These are phyloP conservation scores for Iodosphaeria phyllophila DNA, from an alignment of 2,329 filamentous ascomycete genomes.

Conservation along the genomic window DNA sequence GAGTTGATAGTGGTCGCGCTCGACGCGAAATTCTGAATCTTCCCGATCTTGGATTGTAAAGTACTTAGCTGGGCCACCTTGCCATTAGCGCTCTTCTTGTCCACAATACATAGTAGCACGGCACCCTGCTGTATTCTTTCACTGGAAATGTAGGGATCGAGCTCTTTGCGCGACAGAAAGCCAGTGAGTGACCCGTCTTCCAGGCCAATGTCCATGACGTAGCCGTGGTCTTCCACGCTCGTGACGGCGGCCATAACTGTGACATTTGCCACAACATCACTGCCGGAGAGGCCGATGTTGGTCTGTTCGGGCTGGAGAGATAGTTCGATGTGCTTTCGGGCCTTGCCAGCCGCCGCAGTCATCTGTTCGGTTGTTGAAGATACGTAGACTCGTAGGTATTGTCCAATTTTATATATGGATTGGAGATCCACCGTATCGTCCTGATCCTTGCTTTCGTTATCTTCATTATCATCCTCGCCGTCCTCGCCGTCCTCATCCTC, in stretches of 20 bases:
- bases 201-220: conserved; percentile 82
- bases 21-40: conserved; percentile 43
- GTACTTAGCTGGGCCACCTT: conserved; percentile 78
- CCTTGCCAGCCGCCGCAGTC: conserved; percentile 32
- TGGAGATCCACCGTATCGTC: conserved; percentile 51
- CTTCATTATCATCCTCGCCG: conserved; percentile 30
- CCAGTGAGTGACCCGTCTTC: conserved; percentile 49
- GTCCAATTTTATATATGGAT: conserved; percentile 60
- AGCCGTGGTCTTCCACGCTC: conserved; percentile 90
- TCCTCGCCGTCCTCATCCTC: conserved; percentile 33
- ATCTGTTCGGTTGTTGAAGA: conserved; percentile 55
- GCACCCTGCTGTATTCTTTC: conserved; percentile 61
- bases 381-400: conserved; percentile 76
- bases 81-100: conserved; percentile 53
- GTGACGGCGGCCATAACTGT: conserved; percentile 74
- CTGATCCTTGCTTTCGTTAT: conserved; percentile 30
- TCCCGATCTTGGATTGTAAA: conserved; percentile 49
- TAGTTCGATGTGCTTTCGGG: conserved; percentile 69
- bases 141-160: conserved; percentile 46
- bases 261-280: conserved; percentile 55
- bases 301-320: conserved; percentile 63
- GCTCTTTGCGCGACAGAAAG: conserved; percentile 71
- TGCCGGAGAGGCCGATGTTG: conserved; percentile 55
- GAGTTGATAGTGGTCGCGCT: conserved; percentile 75
- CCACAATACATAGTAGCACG: conserved; percentile 69